Evolutionary conservation across 192 early-diverging fungal species (phyloP), one percentile per base, ranked within the genome.

Genomic region (Coemansia sp.): DNA sequence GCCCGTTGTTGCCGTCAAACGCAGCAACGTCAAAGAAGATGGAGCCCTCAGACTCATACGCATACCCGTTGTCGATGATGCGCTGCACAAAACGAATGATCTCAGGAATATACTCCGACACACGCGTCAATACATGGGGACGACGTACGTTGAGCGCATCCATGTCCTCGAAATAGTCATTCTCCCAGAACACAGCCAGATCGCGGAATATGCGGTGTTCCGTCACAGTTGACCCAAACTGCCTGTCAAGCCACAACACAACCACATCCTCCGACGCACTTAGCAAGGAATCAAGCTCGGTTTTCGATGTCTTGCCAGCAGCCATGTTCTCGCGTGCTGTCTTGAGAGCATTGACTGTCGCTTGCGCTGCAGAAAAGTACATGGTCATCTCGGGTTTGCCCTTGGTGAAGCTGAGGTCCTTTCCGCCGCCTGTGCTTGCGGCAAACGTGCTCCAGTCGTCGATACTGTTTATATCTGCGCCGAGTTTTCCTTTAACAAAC

Each of bases 31-130:
- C 91, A 84, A 99, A 99, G 81, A 96, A 98, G 9, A 99, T 94
- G 5, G 94, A 96, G 2, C 79, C 74, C 1, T 67, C 61, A 2
- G 85, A 83, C 70, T 91, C 94, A 72, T 99, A 99, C 11, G 89
- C 97, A 66, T 92, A 99, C 20, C 95, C 95, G 66, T 99, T 99
- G 61, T 86, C 84, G 52, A 98, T 92, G 74, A 99, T 97, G 67
- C 89, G 85, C 74, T 97, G 83, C 15, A 98, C 87, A 85, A 91
- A 99, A 3, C 62, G 70, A 38, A 94, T 87, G 75, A 97, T 97
- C 69, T 99, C 95, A 9, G 93, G 93, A 32, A 99, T 89, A 71
- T 94, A 99, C 85, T 99, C 95, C 59, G 91, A 93, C 25, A 99
- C 97, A 42, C 97, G 92, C 17, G 94, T 95, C 67, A 95, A 75